phyloP scores from a whole-genome alignment of 2,329 filamentous ascomycete genomes.

The Periconia macrospinosa region DNA sequence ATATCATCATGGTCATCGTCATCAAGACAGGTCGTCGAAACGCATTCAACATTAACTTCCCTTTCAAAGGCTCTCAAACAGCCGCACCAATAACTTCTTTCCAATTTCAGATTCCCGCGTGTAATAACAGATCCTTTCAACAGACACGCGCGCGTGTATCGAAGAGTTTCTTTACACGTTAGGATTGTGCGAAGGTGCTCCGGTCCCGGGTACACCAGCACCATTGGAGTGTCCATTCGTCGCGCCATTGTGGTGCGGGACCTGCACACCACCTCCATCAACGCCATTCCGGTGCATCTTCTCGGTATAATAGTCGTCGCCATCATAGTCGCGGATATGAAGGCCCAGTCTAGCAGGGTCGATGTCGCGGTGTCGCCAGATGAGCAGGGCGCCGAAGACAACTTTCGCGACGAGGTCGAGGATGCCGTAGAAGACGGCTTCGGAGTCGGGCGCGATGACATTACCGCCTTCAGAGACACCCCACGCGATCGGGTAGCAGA shows the following conservation, averaged over 20 bases:
- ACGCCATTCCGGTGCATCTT: constrained; percentile 8
- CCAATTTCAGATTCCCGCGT: too few relatives aligned
- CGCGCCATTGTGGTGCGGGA: not conserved
- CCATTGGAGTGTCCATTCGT: not conserved
- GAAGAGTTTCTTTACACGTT: not conserved
- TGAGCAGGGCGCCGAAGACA: constrained; percentile 61
- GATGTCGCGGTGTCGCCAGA: constrained; percentile 66
- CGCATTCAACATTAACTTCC: too few relatives aligned
- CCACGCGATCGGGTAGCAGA: constrained; percentile 65
- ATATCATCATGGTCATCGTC: too few relatives aligned
- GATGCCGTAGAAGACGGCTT: constrained; percentile 69
- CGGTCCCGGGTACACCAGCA: not conserved
- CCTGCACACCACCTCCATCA: not conserved
- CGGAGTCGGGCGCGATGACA: constrained; percentile 65
- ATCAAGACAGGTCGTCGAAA: too few relatives aligned
- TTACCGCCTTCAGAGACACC: constrained; percentile 67
- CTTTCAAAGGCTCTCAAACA: too few relatives aligned
- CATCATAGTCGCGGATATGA: constrained; percentile 51
- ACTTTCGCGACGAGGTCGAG: constrained; percentile 68
- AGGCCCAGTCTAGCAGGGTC: constrained; percentile 61
- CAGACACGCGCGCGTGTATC: too few relatives aligned
- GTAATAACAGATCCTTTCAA: too few relatives aligned
- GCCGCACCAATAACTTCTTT: too few relatives aligned
- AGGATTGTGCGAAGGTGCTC: not conserved
- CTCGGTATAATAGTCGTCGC: constrained; percentile 31